These are phyloP conservation scores for Aureobasidium sp. DNA, from an alignment of 2,329 filamentous ascomycete species.

Conservation along the genomic window DNA sequence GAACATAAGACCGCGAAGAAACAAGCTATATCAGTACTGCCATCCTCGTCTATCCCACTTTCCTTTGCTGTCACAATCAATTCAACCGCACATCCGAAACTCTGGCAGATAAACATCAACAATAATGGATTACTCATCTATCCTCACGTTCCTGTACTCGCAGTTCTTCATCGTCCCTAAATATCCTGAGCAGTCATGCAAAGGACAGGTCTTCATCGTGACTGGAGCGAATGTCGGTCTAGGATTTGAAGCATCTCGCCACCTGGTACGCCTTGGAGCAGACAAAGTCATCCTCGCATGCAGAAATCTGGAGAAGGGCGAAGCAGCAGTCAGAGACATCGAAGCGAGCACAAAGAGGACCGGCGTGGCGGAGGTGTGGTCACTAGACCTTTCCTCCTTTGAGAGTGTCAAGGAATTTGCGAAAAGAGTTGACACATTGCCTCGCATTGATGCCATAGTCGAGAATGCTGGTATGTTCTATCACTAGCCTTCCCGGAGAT, in stretches of 20 bases:
- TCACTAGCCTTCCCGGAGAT: no score
- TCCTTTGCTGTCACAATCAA: neutral
- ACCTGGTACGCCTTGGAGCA: constrained; percentile 45
- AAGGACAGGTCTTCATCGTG: constrained; percentile 49
- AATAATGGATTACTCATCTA: constrained; percentile 8
- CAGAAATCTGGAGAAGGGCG: constrained; percentile 47
- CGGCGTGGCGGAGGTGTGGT: constrained; percentile 50
- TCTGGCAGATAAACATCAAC: no score
- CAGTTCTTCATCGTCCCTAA: constrained; percentile 45
- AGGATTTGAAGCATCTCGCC: constrained; percentile 50
- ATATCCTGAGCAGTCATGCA: constrained; percentile 35
- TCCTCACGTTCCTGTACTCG: constrained; percentile 40
- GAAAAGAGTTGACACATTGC: constrained; percentile 30
- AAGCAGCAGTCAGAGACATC: constrained; percentile 48
- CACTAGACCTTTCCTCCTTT: constrained; percentile 47
- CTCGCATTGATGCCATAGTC: constrained; percentile 30
- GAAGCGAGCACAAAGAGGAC: constrained; percentile 35
- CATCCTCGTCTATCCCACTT: neutral
- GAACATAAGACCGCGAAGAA: neutral
- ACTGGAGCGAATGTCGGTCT: constrained; percentile 56
- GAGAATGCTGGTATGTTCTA: constrained; percentile 32
- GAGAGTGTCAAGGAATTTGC: constrained; percentile 42
- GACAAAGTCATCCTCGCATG: constrained; percentile 51
- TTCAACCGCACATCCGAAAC: neutral
- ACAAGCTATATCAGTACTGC: neutral